phyloP scores from a whole-genome alignment of 1,139 yeast genomes.

The Kodamaea arcana region DNA sequence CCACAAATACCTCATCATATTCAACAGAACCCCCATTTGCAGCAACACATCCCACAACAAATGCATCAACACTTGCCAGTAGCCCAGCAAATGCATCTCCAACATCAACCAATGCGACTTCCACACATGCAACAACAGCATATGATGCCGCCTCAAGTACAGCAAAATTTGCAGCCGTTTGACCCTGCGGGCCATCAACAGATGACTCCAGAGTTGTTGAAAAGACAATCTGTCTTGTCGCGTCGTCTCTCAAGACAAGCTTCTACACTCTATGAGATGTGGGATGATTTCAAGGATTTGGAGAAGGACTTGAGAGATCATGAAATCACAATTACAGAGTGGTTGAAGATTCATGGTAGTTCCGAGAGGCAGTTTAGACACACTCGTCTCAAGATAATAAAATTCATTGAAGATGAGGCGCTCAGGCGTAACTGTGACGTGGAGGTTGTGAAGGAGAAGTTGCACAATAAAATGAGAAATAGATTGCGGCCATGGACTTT shows the following conservation, averaged over 20 bases:
- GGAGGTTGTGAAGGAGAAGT: conserved; percentile 27
- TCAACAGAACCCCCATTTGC: too few relatives aligned
- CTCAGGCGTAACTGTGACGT: conserved; percentile 18
- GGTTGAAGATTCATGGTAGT: conserved; percentile 34
- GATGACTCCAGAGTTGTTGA: conserved; percentile 9
- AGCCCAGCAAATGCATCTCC: not conserved
- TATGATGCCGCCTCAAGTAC: conserved; percentile 2
- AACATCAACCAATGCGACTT: not conserved
- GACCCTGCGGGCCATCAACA: conserved; percentile 2
- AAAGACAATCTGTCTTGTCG: conserved; percentile 21
- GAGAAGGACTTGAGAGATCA: conserved; percentile 26
- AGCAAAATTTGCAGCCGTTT: conserved; percentile 1
- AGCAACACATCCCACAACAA: not conserved
- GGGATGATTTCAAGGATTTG: conserved; percentile 35
- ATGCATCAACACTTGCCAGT: conserved; percentile 1
- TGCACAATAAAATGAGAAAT: conserved; percentile 33
- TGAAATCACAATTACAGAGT: conserved; percentile 30
- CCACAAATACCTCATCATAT: not conserved
- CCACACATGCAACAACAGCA: not conserved
- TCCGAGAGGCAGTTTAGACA: conserved; percentile 35
- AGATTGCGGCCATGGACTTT: conserved; percentile 34
- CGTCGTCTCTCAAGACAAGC: conserved; percentile 33
- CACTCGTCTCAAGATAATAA: conserved; percentile 30
- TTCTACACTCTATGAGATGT: conserved; percentile 32
- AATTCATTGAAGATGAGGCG: conserved; percentile 34